phyloP scores from a whole-genome alignment of 1,284 basidiomycete species.

The Irpex rosettiformis region DNA sequence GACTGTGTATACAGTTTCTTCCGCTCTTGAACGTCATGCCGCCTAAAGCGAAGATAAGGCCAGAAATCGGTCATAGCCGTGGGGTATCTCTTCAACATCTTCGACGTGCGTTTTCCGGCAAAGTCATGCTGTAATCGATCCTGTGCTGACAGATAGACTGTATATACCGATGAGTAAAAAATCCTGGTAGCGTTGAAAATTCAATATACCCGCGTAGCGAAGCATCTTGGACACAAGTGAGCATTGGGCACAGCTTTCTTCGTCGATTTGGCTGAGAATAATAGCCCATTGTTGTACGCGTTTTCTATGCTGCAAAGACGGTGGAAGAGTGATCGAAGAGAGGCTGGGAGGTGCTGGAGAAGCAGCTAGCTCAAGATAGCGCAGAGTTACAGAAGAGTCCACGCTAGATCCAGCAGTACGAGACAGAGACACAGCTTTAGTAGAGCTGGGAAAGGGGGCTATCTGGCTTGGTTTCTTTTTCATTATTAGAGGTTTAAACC shows the following conservation, averaged over 20 bases:
- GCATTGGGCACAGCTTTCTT: slow-evolving; percentile 40
- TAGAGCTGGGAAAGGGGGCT: neutral
- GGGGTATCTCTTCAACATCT: slow-evolving; percentile 36
- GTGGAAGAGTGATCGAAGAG: slow-evolving; percentile 48
- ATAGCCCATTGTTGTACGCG: slow-evolving; percentile 50
- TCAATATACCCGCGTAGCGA: slow-evolving; percentile 58
- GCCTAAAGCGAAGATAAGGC: slow-evolving; percentile 60
- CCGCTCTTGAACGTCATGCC: slow-evolving; percentile 37
- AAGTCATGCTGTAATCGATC: slow-evolving; percentile 43
- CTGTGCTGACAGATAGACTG: slow-evolving; percentile 61
- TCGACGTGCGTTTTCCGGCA: slow-evolving; percentile 43
- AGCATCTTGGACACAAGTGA: slow-evolving; percentile 53
- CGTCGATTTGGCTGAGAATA: slow-evolving; percentile 46
- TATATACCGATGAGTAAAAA: neutral
- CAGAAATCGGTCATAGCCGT: slow-evolving; percentile 57
- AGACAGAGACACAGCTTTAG: neutral
- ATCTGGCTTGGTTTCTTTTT: slow-evolving; percentile 17
- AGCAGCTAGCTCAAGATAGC: slow-evolving; percentile 33
- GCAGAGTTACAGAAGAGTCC: neutral
- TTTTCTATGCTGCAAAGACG: slow-evolving; percentile 53
- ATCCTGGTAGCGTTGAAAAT: neutral
- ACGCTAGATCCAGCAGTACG: neutral
- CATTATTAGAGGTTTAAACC: slow-evolving; percentile 33
- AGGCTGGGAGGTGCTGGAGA: slow-evolving; percentile 26
- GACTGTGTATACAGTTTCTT: slow-evolving; percentile 39